A percentile compares a stretch with the other conserved stretches of the same genome.
Evolutionary conservation across 495 filamentous ascomycete species (phyloP).

Genomic region (Aspergillus sclerotiicarbonarius): DNA sequence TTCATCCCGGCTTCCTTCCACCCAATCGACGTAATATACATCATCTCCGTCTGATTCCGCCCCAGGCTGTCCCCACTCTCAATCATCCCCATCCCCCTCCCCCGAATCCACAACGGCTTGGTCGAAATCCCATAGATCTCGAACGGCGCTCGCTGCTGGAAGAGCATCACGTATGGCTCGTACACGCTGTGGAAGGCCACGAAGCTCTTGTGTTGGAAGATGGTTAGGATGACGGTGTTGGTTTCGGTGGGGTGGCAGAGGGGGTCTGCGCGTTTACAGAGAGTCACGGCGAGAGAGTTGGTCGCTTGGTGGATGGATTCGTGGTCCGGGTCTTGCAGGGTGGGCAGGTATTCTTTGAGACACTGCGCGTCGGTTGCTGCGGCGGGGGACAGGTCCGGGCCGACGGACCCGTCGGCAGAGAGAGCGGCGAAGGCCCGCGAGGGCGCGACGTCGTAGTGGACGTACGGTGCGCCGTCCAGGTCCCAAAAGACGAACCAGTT

Average conservation of each 20-base stretch:
- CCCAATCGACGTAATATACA: constrained; percentile 52
- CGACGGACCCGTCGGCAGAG: constrained; percentile 36
- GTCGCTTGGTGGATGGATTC: constrained; percentile 56
- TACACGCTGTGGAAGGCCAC: constrained; percentile 46
- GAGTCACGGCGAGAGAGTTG: constrained; percentile 52
- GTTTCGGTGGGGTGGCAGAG: constrained; percentile 33
- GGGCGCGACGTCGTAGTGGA: constrained; percentile 50
- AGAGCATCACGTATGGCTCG: constrained; percentile 54
- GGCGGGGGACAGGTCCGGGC: constrained; percentile 34
- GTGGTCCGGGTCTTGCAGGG: constrained; percentile 15
- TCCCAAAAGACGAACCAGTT: constrained; percentile 61
- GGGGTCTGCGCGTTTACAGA: constrained; percentile 47
- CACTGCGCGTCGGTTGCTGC: constrained; percentile 37
- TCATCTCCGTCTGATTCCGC: constrained; percentile 36
- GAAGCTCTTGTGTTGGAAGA: constrained; percentile 53
- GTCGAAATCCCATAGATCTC: constrained; percentile 46
- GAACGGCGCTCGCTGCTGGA: constrained; percentile 44
- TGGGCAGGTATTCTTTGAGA: constrained; percentile 39
- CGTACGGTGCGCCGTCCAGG: constrained; percentile 36
- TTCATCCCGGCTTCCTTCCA: constrained; percentile 44
- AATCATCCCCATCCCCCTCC: constrained; percentile 22
- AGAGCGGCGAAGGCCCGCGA: constrained; percentile 45
- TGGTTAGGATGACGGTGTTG: constrained; percentile 51
- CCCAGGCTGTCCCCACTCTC: neutral
- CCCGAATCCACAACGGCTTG: constrained; percentile 52